phyloP scores from a whole-genome alignment of 2,329 filamentous ascomycete genomes.

The Zymoseptoria brevis region DNA sequence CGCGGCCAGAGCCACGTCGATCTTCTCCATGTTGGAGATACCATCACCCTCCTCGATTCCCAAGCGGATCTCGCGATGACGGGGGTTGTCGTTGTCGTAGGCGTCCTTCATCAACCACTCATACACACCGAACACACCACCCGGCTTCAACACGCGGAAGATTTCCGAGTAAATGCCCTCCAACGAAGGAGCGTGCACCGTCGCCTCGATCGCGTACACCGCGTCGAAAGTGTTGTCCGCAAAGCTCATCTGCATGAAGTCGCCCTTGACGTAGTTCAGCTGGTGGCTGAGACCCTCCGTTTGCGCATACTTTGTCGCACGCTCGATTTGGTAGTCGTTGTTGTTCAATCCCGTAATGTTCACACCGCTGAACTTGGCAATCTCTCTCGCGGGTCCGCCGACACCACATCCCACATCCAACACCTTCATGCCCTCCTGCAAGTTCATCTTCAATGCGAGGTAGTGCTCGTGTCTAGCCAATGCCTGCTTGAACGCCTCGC shows the following conservation, averaged over 20 bases:
- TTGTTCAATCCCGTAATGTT: constrained; percentile 94
- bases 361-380: constrained; percentile 86
- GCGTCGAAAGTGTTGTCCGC: constrained; percentile 86
- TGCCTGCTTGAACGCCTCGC: constrained; percentile 81
- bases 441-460: constrained; percentile 79
- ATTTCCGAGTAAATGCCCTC: constrained; percentile 93
- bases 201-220: constrained; percentile 95
- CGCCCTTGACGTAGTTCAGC: constrained; percentile 82
- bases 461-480: constrained; percentile 98
- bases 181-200: constrained; percentile 83
- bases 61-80: constrained; percentile 82
- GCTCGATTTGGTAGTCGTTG: constrained; percentile 98
- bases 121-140: constrained; percentile 92
- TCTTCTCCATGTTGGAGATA: constrained; percentile 93
- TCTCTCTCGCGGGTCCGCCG: constrained; percentile 88
- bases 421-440: constrained; percentile 80
- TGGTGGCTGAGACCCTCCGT: constrained; percentile 75
- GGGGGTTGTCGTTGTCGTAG: constrained; percentile 81
- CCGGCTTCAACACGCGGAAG: constrained; percentile 89
- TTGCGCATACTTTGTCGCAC: constrained; percentile 74
- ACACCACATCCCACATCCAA: constrained; percentile 96
- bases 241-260: constrained; percentile 99
- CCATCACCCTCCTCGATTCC: constrained; percentile 94
- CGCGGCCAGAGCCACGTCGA: constrained; percentile 70
- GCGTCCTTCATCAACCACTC: constrained; percentile 98